Percentiles rank a stretch among this genome's conserved stretches.
Evolutionary conservation across 768 basidiomycete species (phyloP).

Genomic region (Tulasnella sp.): DNA sequence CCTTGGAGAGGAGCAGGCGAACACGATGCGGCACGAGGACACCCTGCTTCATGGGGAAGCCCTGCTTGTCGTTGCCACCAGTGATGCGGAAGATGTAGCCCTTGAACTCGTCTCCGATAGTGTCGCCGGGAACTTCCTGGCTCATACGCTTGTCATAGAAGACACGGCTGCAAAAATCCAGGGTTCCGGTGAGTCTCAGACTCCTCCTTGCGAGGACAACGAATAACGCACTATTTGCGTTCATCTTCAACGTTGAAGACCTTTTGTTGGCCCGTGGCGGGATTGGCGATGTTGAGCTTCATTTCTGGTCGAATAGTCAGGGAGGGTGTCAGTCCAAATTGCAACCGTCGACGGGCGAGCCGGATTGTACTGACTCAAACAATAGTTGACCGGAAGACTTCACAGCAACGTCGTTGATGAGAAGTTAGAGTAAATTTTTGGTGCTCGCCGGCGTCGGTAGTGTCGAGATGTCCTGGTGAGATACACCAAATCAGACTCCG

Average conservation of each 20-base stretch:
- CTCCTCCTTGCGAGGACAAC: neutral
- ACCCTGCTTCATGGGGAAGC: conserved; percentile 99
- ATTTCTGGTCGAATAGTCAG: conserved; percentile 53
- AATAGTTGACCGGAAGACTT: conserved; percentile 20
- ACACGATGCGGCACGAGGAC: conserved; percentile 94
- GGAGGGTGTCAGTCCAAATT: conserved; percentile 25
- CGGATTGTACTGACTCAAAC: conserved; percentile 16
- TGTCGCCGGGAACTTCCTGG: conserved; percentile 90
- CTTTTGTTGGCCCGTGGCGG: conserved; percentile 98
- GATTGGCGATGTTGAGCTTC: conserved; percentile 99
- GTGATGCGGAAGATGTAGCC: conserved; percentile 97
- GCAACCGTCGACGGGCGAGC: neutral
- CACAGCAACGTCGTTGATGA: conserved; percentile 18
- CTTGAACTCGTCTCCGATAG: conserved; percentile 93
- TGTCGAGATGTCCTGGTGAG: no score
- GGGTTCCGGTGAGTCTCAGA: conserved; percentile 26
- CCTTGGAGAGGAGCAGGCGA: conserved; percentile 88
- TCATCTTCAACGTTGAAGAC: conserved; percentile 93
- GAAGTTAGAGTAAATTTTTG: no score
- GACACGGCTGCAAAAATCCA: conserved; percentile 65
- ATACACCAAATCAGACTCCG: no score
- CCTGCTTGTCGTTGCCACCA: conserved; percentile 98
- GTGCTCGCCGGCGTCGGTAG: no score
- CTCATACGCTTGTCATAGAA: conserved; percentile 98
- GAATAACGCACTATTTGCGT: conserved; percentile 66